Evolutionary conservation across 2,329 filamentous ascomycete species (phyloP).

Genomic region (Fusarium tjaetaba): DNA sequence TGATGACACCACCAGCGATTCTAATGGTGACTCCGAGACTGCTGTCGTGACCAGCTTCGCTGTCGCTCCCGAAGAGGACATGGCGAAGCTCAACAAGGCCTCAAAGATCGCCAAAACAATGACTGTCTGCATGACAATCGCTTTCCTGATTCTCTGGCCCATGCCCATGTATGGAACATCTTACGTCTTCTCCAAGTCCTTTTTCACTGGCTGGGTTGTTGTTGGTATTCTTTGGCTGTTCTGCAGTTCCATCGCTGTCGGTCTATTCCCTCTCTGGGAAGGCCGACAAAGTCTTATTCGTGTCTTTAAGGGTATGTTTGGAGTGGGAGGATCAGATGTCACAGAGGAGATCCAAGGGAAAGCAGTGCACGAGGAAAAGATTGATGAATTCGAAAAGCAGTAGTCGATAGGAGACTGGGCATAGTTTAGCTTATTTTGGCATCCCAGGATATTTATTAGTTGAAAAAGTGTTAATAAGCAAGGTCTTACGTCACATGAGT

Average conservation of each 20-base stretch:
- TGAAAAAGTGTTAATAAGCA: neutral
- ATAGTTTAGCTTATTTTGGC: neutral
- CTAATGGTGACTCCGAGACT: conserved; percentile 51
- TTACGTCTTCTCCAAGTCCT: conserved; percentile 70
- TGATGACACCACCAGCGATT: conserved; percentile 80
- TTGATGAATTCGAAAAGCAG: conserved; percentile 22
- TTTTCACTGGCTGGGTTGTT: conserved; percentile 80
- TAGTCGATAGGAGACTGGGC: neutral
- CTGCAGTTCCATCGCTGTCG: conserved; percentile 75
- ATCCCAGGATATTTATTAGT: neutral
- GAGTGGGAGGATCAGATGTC: conserved; percentile 4
- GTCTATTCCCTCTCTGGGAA: conserved; percentile 84
- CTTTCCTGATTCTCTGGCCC: conserved; percentile 85
- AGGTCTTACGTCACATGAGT: neutral
- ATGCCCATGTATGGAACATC: conserved; percentile 88
- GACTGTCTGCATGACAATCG: conserved; percentile 63
- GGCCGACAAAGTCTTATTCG: conserved; percentile 59
- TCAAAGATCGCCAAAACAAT: conserved; percentile 57
- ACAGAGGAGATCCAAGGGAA: conserved; percentile 18
- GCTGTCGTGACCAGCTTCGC: conserved; percentile 13
- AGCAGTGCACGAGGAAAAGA: conserved; percentile 10
- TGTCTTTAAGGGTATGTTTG: conserved; percentile 32
- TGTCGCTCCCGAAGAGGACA: conserved; percentile 50
- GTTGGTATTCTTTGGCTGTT: conserved; percentile 80
- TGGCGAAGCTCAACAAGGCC: conserved; percentile 62